phyloP scores from a whole-genome alignment of 169 alveolate genomes.

The Toxoplasma gondii region DNA sequence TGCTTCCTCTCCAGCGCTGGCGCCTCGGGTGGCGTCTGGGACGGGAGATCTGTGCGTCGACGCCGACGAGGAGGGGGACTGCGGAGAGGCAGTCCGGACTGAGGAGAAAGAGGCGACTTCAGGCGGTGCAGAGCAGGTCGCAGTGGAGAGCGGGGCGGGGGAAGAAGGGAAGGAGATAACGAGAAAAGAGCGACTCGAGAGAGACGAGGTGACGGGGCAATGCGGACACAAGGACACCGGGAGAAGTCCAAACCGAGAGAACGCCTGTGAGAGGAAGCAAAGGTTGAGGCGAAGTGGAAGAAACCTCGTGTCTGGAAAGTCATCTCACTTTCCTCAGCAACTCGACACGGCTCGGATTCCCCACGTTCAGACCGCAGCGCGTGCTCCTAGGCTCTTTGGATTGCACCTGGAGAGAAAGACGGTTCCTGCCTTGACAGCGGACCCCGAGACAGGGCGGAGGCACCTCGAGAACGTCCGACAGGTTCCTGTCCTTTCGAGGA shows the following conservation, averaged over 20 bases:
- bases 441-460: too few relatives aligned
- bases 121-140: neutral
- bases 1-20: neutral
- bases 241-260: neutral
- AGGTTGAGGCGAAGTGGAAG: too few relatives aligned
- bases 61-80: neutral
- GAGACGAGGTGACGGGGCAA: neutral
- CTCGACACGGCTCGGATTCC: too few relatives aligned
- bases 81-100: neutral
- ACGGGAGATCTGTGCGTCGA: neutral
- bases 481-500: too few relatives aligned
- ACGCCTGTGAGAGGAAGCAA: too few relatives aligned
- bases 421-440: too few relatives aligned
- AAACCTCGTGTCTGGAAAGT: too few relatives aligned
- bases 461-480: too few relatives aligned
- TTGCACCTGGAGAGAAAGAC: too few relatives aligned
- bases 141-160: neutral
- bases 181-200: neutral
- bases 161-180: neutral
- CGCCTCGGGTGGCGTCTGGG: neutral
- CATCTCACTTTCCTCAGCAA: too few relatives aligned
- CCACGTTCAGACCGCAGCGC: too few relatives aligned
- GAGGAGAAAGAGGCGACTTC: neutral
- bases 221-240: neutral
- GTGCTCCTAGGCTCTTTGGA: too few relatives aligned